Conservation (phyloP, 805 yeast species). For the Alloascoidea hylecoeti region DNA sequence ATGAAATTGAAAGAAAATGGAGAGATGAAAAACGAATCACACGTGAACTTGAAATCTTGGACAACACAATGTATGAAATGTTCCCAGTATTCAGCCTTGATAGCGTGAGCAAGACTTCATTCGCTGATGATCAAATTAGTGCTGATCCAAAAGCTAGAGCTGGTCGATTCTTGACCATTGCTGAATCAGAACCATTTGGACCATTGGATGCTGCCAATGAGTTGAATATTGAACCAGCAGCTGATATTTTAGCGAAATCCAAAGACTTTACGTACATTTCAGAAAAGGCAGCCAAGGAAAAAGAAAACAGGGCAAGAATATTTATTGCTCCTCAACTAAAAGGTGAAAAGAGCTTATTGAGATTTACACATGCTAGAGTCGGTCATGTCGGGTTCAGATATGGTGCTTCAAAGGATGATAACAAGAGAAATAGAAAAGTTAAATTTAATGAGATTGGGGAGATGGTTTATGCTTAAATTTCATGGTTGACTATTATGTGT, state of each 20-base stretch:
- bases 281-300: slow-evolving; percentile 15
- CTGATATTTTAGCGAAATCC: slow-evolving; percentile 49
- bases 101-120: slow-evolving; percentile 87
- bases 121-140: slow-evolving; percentile 72
- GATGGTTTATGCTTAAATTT: slow-evolving; percentile 12
- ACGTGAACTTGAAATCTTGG: slow-evolving; percentile 43
- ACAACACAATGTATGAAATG: slow-evolving; percentile 56
- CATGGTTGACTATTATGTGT: too few relatives aligned
- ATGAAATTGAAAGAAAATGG: slow-evolving; percentile 51
- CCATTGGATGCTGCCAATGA: slow-evolving; percentile 88
- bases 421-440: slow-evolving; percentile 56
- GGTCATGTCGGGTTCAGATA: slow-evolving; percentile 87
- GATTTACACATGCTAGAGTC: slow-evolving; percentile 63
- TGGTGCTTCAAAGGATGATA: slow-evolving; percentile 83
- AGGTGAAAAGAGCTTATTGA: slow-evolving; percentile 62
- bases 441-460: slow-evolving; percentile 10
- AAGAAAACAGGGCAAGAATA: slow-evolving; percentile 18
- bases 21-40: slow-evolving; percentile 40
- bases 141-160: slow-evolving; percentile 50
- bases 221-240: slow-evolving; percentile 80
- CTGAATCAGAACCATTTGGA: slow-evolving; percentile 92
- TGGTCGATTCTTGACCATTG: slow-evolving; percentile 76
- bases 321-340: slow-evolving; percentile 43
- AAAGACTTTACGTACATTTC: slow-evolving; percentile 31
- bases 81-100: slow-evolving; percentile 61